Evolutionary conservation across 1,284 basidiomycete genomes (phyloP).

Genomic region (Pholiota adiposa): DNA sequence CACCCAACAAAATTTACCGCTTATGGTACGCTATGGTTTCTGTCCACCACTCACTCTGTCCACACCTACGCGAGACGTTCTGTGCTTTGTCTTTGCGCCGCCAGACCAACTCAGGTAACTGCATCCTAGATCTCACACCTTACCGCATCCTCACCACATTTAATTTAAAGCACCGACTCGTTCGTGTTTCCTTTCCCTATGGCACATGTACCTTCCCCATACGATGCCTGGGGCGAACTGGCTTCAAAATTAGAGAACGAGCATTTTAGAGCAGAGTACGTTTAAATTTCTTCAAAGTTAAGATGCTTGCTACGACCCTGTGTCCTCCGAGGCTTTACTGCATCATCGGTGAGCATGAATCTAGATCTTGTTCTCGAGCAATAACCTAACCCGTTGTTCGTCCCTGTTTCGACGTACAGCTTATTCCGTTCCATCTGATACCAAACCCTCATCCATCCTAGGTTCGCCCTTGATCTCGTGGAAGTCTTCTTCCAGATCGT

Average conservation of each 20-base stretch:
- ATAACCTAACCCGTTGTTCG: constrained; percentile 10
- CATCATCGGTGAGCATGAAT: constrained; percentile 16
- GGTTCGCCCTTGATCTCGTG: constrained; percentile 86
- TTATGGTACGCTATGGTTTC: constrained; percentile 51
- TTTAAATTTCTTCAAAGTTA: constrained; percentile 32
- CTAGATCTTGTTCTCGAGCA: constrained; percentile 8
- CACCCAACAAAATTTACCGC: constrained; percentile 37
- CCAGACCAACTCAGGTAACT: constrained; percentile 60
- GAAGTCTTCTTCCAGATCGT: constrained; percentile 91
- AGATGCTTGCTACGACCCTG: constrained; percentile 13
- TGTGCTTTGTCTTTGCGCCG: constrained; percentile 73
- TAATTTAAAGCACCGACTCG: constrained; percentile 18
- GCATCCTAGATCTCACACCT: neutral
- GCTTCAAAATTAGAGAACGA: constrained; percentile 71
- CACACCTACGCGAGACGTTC: constrained; percentile 64
- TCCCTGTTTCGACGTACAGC: constrained; percentile 18
- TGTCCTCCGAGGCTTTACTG: constrained; percentile 22
- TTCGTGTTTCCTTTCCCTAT: constrained; percentile 37
- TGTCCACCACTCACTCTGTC: constrained; percentile 55
- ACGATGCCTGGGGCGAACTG: constrained; percentile 71
- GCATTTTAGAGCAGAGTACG: constrained; percentile 76
- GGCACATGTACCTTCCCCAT: constrained; percentile 44
- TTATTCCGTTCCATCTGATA: constrained; percentile 24
- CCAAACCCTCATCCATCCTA: constrained; percentile 37
- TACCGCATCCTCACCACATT: neutral